Evolutionary conservation across 2,329 filamentous ascomycete species (phyloP), one percentile per base, ranked within the genome.

Genomic region (Ceratocystis alfenasii): DNA sequence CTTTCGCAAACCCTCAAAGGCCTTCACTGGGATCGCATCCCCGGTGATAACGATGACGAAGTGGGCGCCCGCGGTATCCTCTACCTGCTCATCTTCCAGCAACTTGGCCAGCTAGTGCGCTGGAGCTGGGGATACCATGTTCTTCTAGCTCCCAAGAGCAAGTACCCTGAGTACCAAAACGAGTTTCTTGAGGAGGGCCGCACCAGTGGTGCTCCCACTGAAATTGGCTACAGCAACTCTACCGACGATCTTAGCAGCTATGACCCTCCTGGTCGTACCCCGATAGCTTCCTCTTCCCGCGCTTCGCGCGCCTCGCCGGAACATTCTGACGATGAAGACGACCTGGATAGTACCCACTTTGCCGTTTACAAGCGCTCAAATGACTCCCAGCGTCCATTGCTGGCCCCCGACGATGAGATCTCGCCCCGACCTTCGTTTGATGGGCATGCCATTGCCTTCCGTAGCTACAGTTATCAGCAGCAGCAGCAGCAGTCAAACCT

Each of bases 121-220:
- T 99, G 94, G 94, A 96, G 90, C 69, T 99, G 94, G 94, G 94
- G 94, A 10, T 97, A 96, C 75, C 91, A 96, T 71, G 87, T 97
- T 46, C 80, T 99, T 20, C 80, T 99, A n/a, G 92, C 92, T 20
- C 90, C 93, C 20, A 88, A 90, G 70, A 85, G 87, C 62, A 83
- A 83, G 69, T 90, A 89, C 71, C 78, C 81, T 12, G 84, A 88
- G 64, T 86, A 88, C 67, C 79, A 83, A 62, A 71, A 80, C 44
- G 77, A 83, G 67, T 74, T 78, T 15, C 72, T 76, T 20, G 83
- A 84, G 70, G 65, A 66, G 10, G 65, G 60, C 17, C 60, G 65
- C 33, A 12, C 48, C 12, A 63, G 48, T n/a, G 61, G 44, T 80
- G 82, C 76, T 83, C 87, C 17, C 79, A 84, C 65, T 17, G 61